Conservation (phyloP, 2,329 filamentous ascomycete species). For the Stemphylium beticola region DNA sequence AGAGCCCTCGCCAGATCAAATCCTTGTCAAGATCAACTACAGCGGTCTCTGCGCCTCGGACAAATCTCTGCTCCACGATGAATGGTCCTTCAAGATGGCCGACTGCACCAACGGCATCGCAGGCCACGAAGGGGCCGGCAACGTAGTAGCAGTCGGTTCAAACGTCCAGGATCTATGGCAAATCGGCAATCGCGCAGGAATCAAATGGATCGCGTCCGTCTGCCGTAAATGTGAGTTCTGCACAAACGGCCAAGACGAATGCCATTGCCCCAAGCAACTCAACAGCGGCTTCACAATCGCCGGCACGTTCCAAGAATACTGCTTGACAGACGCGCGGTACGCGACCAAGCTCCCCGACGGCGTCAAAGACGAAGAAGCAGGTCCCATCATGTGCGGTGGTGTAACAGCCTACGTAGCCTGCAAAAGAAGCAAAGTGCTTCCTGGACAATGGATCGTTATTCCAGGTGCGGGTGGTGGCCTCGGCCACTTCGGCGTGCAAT, state of each 20-base stretch:
- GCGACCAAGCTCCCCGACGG: conserved; percentile 54
- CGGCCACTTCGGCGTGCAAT: conserved; percentile 37
- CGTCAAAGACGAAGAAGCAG: conserved; percentile 53
- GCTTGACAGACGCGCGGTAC: conserved; percentile 54
- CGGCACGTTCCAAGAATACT: conserved; percentile 53
- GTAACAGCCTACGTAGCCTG: conserved; percentile 58
- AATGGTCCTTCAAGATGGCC: conserved; percentile 44
- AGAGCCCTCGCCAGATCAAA: conserved; percentile 56
- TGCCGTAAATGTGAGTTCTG: conserved; percentile 85
- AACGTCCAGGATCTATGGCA: conserved; percentile 70
- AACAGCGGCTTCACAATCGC: conserved; percentile 68
- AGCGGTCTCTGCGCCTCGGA: conserved; percentile 65
- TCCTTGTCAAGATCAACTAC: conserved; percentile 62
- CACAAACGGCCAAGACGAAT: conserved; percentile 62
- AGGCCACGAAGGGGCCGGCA: conserved; percentile 76
- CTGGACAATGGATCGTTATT: conserved; percentile 50
- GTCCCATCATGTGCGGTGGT: conserved; percentile 48
- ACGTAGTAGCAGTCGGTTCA: conserved; percentile 73
- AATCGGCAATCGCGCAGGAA: conserved; percentile 59
- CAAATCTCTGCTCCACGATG: conserved; percentile 46
- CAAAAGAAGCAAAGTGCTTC: conserved; percentile 41
- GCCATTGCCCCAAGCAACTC: conserved; percentile 57
- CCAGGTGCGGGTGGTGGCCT: conserved; percentile 47
- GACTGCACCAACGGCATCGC: conserved; percentile 61
- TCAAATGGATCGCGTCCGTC: conserved; percentile 81